Evolutionary conservation across 208 protist species (phyloP), one percentile per base, ranked within the genome.

Genomic region (Tetramitus jugosus): DNA sequence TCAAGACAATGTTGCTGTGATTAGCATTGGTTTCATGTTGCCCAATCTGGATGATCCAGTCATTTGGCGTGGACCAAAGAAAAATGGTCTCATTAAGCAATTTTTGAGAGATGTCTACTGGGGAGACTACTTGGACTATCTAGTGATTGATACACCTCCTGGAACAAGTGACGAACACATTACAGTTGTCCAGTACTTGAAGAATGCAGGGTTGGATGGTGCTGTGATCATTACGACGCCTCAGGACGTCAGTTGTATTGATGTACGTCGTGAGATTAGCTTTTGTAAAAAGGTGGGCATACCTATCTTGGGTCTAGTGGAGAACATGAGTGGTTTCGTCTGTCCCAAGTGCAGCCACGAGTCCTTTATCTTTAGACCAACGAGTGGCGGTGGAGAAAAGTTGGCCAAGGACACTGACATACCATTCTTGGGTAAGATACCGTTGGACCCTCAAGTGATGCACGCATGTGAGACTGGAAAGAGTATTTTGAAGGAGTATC

Each of bases 101-200:
- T 99, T 99, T 79, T 83, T 99, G 3, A 93, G 93, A 76, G 95
- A 99, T 81, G 96, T 99, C 4, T 89, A 92, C 42, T 99, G 98
- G 97, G 94, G 93, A 20, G 92, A 95, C 0, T 71, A 42, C 35
- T 81, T 99, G 26, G 98, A 99, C 87, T 93, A 95, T 64, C 86
- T 99, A 39, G 84, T 99, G 29, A 90, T 99, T 65, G 98, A 99
- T 85, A 99, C 98, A 23, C 98, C 98, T 45, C 98, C 98, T 7
- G 98, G 98, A 60, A 99, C 98, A 8, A 98, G 94, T 14, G 98
- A 99, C 84, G 98, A 99, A 87, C 98, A 99, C 88, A 91, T 99
- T 60, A 98, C 96, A 35, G 83, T 94, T 49, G 90, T 90, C 61
- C 90, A 91, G 37, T 91, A 97, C 69, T 84, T 99, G 61, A 89